Evolutionary conservation across 768 basidiomycete species (phyloP).

Genomic region (Naganishia vaughanmartiniae): DNA sequence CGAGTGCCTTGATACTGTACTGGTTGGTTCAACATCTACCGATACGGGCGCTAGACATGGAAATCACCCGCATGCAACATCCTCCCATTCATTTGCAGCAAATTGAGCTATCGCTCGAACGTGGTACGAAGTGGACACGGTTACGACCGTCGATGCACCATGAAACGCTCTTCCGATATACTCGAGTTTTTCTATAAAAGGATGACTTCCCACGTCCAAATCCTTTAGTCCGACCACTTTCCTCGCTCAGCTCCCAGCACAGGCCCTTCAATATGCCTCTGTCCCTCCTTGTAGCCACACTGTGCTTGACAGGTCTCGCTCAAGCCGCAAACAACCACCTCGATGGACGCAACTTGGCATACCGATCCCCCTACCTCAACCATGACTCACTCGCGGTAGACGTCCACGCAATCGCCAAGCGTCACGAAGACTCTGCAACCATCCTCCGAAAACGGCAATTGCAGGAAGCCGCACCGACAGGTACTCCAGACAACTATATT

Average conservation of each 20-base stretch:
- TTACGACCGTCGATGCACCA: background rate
- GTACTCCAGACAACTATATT: slow-evolving; percentile 31
- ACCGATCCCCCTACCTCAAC: slow-evolving; percentile 33
- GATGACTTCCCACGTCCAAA: background rate
- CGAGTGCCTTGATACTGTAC: background rate
- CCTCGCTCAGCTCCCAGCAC: background rate
- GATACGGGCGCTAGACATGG: background rate
- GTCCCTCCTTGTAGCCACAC: slow-evolving; percentile 8
- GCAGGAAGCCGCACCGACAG: slow-evolving; percentile 14
- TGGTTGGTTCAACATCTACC: background rate
- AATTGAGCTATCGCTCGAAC: background rate
- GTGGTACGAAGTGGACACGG: background rate
- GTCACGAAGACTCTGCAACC: slow-evolving; percentile 22
- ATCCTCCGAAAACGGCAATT: slow-evolving; percentile 28
- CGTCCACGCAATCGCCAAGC: slow-evolving; percentile 23
- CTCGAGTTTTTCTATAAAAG: background rate
- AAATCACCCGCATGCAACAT: background rate
- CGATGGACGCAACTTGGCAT: slow-evolving; percentile 32
- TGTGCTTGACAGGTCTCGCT: slow-evolving; percentile 14
- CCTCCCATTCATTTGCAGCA: background rate
- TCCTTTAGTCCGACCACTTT: too few relatives aligned
- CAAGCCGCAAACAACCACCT: slow-evolving; percentile 25
- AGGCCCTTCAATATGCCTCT: background rate
- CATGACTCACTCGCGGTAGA: slow-evolving; percentile 32
- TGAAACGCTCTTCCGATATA: slow-evolving; percentile 2